Conservation (phyloP, 1,139 yeast species). For the Zygoascus hellenicus region DNA sequence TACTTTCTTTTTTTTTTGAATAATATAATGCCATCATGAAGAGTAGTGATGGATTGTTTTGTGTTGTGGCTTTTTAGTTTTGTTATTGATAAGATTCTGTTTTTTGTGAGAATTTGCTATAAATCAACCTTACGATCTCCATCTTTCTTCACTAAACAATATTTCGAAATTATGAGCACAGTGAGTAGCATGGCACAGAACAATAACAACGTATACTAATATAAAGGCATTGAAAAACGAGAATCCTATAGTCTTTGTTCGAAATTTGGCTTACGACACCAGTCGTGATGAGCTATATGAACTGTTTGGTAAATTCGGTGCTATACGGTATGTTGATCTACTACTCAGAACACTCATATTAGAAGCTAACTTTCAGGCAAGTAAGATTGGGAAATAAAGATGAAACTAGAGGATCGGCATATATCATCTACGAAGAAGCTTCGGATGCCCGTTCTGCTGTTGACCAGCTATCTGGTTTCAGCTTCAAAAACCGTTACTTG, state of each 20-base stretch:
- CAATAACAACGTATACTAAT: too few relatives aligned
- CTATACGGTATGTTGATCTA: slow-evolving; percentile 35
- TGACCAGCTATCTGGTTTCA: slow-evolving; percentile 53
- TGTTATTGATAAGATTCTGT: too few relatives aligned
- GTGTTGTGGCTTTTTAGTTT: too few relatives aligned
- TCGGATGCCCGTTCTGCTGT: slow-evolving; percentile 47
- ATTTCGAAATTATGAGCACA: too few relatives aligned
- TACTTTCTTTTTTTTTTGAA: neutral
- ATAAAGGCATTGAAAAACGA: slow-evolving; percentile 15
- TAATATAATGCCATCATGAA: too few relatives aligned
- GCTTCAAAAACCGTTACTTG: slow-evolving; percentile 54
- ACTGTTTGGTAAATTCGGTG: slow-evolving; percentile 53
- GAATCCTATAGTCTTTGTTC: slow-evolving; percentile 41
- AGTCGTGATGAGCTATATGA: slow-evolving; percentile 46
- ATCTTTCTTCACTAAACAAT: too few relatives aligned
- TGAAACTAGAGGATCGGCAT: slow-evolving; percentile 50
- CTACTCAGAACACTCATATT: neutral
- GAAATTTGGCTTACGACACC: slow-evolving; percentile 53
- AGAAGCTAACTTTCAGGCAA: slow-evolving; percentile 30
- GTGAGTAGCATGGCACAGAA: too few relatives aligned
- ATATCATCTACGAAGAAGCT: slow-evolving; percentile 49
- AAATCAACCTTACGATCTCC: too few relatives aligned
- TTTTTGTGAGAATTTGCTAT: too few relatives aligned
- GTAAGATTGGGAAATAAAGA: slow-evolving; percentile 45
- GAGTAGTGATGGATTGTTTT: too few relatives aligned